Conservation (phyloP, 2,329 filamentous ascomycete genomes). For the Venturia asperata region DNA sequence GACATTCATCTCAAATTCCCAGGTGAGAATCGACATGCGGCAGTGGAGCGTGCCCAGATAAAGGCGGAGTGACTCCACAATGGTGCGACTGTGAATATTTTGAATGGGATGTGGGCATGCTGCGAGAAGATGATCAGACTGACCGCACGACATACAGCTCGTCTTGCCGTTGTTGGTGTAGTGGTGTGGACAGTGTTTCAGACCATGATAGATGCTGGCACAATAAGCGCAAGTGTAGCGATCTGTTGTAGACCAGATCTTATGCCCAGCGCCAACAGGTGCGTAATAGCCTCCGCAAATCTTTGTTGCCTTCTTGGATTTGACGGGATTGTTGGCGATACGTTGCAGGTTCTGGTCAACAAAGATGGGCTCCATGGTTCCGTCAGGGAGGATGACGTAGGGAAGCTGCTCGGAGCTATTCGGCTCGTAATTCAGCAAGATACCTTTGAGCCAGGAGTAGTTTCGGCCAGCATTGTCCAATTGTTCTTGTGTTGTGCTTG, state of each 20-base stretch:
- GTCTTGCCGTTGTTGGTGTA: neutral
- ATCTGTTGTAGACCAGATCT: neutral
- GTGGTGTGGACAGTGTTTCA: neutral
- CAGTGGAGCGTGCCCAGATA: slow-evolving; percentile 13
- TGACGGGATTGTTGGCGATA: slow-evolving; percentile 4
- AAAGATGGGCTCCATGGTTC: neutral
- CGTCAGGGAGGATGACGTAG: neutral
- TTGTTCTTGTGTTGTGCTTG: neutral
- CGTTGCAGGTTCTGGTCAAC: neutral
- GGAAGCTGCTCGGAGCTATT: neutral
- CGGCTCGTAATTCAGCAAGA: neutral
- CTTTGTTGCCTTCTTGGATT: neutral
- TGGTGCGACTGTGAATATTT: neutral
- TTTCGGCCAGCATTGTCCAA: neutral
- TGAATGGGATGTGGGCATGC: slow-evolving; percentile 11
- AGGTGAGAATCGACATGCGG: neutral
- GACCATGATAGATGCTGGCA: slow-evolving; percentile 7
- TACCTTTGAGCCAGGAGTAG: slow-evolving; percentile 10
- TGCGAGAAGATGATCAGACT: slow-evolving; percentile 1
- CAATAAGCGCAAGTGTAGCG: slow-evolving; percentile 4
- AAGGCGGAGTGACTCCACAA: neutral
- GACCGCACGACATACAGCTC: neutral
- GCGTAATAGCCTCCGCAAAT: neutral
- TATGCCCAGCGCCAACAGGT: neutral
- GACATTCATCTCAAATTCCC: slow-evolving; percentile 8